Base-by-base conservation (phyloP, 2,329 filamentous ascomycete species). In the Cladosporium halotolerans region DNA sequence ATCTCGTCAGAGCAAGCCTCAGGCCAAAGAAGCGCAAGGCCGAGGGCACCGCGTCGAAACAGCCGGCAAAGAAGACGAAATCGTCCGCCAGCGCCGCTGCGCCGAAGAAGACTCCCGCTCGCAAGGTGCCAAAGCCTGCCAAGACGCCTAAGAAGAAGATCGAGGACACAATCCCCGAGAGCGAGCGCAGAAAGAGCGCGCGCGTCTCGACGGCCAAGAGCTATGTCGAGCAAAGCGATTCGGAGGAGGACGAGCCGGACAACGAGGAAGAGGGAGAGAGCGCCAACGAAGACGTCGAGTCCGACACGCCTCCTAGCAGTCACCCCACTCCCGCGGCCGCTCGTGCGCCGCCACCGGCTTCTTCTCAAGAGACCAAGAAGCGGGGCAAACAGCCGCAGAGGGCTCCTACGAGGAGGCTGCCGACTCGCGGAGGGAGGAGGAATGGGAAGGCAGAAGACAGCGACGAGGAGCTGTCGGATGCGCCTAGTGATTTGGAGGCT, bases 1-100 rank as follows among this genome's bases (percentile, higher is more conserved):
- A 84, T 16, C 70, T 90, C 43, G 88, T 96, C 55, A 83, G 84
- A 62, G 84, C 69, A 39, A 74, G 73, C 13, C 73, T 95, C 68
- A 89, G 85, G 75, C 75, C 74, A 31, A 81, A 76, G 71, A 77
- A 76, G 65, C 61, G 68, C 19, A 71, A 68, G 58, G 55, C 63
- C 2, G 70, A 70, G 4, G 19, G 18, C 39, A 39, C 55, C 10
- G 55, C 55, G 2, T 56, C 46, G 4, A 58, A 58, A 8, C 58
- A 57, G 40, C 42, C 58, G 19, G 61, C 61, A 43, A 68, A 69
- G 61, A 64, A 61, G 42, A 52, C 54, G 18, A 64, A 63, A 43
- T 28, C 55, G 13, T 54, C 62, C 34, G 57, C 56, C 34, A 55
- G 23, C 61, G 38, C 57, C 16, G 38, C 53, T 28, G 49, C 63